Evolutionary conservation across 129 eudicot genomes (phyloP).

Genomic region (Logfia minima): DNA sequence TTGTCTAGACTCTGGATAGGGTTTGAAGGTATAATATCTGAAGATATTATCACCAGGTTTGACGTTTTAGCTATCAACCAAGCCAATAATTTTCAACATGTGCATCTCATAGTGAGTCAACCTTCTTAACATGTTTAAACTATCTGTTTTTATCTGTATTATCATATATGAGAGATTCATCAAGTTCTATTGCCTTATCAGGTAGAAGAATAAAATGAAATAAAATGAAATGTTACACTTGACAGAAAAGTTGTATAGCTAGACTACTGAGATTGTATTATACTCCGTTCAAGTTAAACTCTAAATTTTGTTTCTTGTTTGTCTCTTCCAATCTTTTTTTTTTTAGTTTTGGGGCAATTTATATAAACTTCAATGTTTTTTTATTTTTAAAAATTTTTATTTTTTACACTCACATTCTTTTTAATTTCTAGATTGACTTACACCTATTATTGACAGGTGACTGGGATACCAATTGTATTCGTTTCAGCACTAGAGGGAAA

Average conservation of each 20-base stretch:
- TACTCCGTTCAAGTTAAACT: background rate
- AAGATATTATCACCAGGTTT: background rate
- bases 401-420: too few species aligned
- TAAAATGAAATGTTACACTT: background rate
- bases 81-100: background rate
- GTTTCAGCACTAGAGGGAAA: conserved; percentile 84
- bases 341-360: background rate
- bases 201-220: background rate
- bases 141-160: too few species aligned
- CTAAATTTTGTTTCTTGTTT: background rate
- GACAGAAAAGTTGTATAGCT: background rate
- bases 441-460: conserved; percentile 49
- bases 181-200: background rate
- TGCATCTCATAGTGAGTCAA: background rate
- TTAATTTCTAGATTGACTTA: background rate
- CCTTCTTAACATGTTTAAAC: too few species aligned
- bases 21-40: background rate
- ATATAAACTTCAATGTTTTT: background rate
- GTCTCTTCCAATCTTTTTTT: background rate
- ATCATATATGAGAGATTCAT: background rate
- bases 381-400: background rate
- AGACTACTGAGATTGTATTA: background rate
- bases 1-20: background rate
- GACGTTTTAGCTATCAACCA: background rate
- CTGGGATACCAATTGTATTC: conserved; percentile 91